Evolutionary conservation across 495 filamentous ascomycete genomes (phyloP).

Genomic region (Mytilinidion resinicola): DNA sequence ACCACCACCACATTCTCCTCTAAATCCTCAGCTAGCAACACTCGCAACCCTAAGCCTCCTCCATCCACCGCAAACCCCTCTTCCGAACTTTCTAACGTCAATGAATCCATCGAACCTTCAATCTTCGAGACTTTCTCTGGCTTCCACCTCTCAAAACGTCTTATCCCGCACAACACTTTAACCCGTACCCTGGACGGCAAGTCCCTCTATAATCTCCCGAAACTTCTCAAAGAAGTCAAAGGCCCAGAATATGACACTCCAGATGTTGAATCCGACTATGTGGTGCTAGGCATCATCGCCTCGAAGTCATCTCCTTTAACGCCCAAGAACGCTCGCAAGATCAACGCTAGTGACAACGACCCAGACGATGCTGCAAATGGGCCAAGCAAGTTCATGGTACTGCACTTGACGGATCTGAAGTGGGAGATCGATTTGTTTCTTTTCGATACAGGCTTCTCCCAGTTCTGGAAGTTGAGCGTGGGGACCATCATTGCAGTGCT

Average conservation of each 20-base stretch:
- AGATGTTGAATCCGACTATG: slow-evolving; percentile 75
- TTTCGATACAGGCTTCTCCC: slow-evolving; percentile 83
- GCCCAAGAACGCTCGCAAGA: slow-evolving; percentile 51
- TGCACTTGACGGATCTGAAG: slow-evolving; percentile 79
- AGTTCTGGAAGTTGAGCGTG: slow-evolving; percentile 81
- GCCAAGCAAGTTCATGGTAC: slow-evolving; percentile 79
- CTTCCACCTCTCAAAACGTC: slow-evolving; percentile 76
- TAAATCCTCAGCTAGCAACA: background rate
- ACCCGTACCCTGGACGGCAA: slow-evolving; percentile 69
- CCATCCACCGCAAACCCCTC: slow-evolving; percentile 9
- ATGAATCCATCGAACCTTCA: slow-evolving; percentile 1
- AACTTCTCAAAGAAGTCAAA: slow-evolving; percentile 74
- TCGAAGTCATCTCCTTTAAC: slow-evolving; percentile 74
- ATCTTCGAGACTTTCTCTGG: slow-evolving; percentile 77
- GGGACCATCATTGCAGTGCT: slow-evolving; percentile 87
- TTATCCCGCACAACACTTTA: slow-evolving; percentile 75
- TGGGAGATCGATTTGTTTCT: slow-evolving; percentile 90
- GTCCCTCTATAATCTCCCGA: slow-evolving; percentile 69
- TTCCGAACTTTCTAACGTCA: slow-evolving; percentile 5
- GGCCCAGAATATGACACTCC: slow-evolving; percentile 80
- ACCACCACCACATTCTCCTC: slow-evolving; percentile 6
- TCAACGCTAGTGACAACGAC: slow-evolving; percentile 39
- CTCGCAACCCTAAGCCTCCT: background rate
- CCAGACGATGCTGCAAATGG: slow-evolving; percentile 52
- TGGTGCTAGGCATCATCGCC: slow-evolving; percentile 80